Base-by-base conservation (phyloP, 257 asterid species). In the Rauvolfia tetraphylla region DNA sequence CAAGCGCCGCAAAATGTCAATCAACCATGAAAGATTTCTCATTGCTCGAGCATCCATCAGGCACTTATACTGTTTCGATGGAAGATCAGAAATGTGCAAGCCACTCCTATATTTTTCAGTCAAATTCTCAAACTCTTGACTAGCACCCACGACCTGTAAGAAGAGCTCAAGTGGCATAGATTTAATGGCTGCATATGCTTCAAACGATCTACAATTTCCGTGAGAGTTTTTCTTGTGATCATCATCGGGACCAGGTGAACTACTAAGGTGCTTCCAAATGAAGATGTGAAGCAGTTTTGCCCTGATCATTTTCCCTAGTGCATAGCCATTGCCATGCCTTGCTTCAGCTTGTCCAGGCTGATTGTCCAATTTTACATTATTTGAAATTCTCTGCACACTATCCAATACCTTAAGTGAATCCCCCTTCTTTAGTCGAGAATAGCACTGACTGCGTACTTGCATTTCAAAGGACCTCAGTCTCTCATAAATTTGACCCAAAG, bases 161-260 rank as follows among this genome's bases (percentile, higher is more conserved):
- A 91, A 93, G 86, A 91, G 83, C 82, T 89, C 92, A 71, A 93
- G 90, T 14, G 95, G 92, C 95, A 93, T 89, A 73, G 91, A 87
- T 81, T 85, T 89, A 67, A 87, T 82, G 80, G 93, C 91, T 76
- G 75, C 82, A 79, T 89, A 87, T 82, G 87, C 76, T 68, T 90
- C 91, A 12, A 93, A 87, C 76, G 83, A 74, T 83, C 84, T 89
- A 78, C 86, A 87, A 68, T 85, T 84, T 86, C 96, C 89, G 79
- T 90, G 97, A 18, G 91, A 95, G 78, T 89, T 91, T 84, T 83
- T 84, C 80, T 79, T 18, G 84, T 85, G 88, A 81, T 79, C 86
- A 83, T 85, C 85, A 84, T 85, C 87, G 86, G 89, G 79, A 75
- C 87, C 86, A 75, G 86, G 84, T 46, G 86, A 83, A 78, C 84